Evolutionary conservation across 176 grass and related monocot species (phyloP), one percentile per base, ranked within the genome.

Genomic region (Phoenix roebelenii): DNA sequence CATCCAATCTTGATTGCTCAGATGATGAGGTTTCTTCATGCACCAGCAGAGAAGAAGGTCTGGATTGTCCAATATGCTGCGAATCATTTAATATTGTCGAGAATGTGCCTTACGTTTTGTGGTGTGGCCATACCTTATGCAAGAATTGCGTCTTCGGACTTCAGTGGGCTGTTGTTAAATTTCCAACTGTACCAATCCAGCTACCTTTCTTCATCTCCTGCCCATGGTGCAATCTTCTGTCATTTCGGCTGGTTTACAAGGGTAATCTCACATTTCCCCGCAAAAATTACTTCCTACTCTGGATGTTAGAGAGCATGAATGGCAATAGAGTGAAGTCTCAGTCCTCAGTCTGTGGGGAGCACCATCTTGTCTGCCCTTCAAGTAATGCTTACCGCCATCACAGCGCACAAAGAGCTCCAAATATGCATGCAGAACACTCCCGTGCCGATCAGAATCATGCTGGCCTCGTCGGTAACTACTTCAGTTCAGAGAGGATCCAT

Each of bases 401-500:
- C 15, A 48, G 63, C 61, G 32, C 32, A 39, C 73, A 71, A 73
- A 73, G 54, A 12, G 12, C 66, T 52, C 55, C 68, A 17, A 55
- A 50, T 0, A 25, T 54, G 26, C 66, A n/a, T 25, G 60, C 48
- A 63, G 81, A 76, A 49, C 14, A 51, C 25, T 59, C 66, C 5
- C 6, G 22, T 6, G 55, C 57, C 0, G 71, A 49, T 59, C 60
- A 61, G 23, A 70, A 52, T 63, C 72, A 58, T 63, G 22, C 26
- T 24, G 69, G 23, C 69, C 53, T 60, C 29, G 39, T 64, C 3
- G 53, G 50, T 65, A 65, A 74, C 14, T 48, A 82, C 49, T 70
- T 82, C 19, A 74, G 69, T 50, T 69, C 65, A 55, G 78, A 85
- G 81, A 85, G 81, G 68, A 75, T 88, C 14, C 75, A 85, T 15